Evolutionary conservation across 108 stramenopile species (phyloP).

Genomic region (Fragilaria crotonensis): DNA sequence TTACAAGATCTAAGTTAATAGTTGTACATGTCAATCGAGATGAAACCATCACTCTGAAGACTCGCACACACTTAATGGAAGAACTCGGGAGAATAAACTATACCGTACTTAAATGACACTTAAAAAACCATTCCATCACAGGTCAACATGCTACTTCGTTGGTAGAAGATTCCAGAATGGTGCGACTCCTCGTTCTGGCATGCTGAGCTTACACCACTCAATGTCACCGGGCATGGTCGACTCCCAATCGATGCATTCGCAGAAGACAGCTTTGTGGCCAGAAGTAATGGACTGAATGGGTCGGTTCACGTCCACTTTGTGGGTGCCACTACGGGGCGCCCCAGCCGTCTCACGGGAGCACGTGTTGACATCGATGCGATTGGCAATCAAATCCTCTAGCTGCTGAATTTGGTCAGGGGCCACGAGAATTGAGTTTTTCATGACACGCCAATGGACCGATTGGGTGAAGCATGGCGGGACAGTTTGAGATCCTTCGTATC

Average conservation of each 20-base stretch:
- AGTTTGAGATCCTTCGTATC: conserved; percentile 44
- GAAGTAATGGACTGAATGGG: conserved; percentile 25
- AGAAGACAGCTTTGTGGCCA: conserved; percentile 40
- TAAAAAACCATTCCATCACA: too few relatives aligned
- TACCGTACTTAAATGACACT: too few relatives aligned
- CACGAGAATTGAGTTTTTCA: conserved; percentile 48
- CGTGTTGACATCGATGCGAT: conserved; percentile 25
- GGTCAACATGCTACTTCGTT: too few relatives aligned
- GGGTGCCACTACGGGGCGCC: conserved; percentile 16
- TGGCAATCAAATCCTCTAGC: conserved; percentile 30
- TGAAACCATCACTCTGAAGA: too few relatives aligned
- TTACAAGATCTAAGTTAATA: too few relatives aligned
- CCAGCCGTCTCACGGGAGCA: conserved; percentile 40
- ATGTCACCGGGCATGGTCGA: conserved; percentile 35
- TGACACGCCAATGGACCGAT: conserved; percentile 41
- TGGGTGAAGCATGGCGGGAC: conserved; percentile 44
- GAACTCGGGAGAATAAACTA: too few relatives aligned
- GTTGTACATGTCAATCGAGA: too few relatives aligned
- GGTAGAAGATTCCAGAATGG: too few relatives aligned
- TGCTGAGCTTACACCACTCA: conserved; percentile 27
- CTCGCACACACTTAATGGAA: too few relatives aligned
- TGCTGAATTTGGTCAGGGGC: conserved; percentile 34
- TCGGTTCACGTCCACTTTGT: conserved; percentile 29
- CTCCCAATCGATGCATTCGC: conserved; percentile 55
- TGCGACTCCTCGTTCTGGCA: conserved; percentile 3